Evolutionary conservation across 139 green algal genomes (phyloP).

Genomic region (Nannochloris sp.): DNA sequence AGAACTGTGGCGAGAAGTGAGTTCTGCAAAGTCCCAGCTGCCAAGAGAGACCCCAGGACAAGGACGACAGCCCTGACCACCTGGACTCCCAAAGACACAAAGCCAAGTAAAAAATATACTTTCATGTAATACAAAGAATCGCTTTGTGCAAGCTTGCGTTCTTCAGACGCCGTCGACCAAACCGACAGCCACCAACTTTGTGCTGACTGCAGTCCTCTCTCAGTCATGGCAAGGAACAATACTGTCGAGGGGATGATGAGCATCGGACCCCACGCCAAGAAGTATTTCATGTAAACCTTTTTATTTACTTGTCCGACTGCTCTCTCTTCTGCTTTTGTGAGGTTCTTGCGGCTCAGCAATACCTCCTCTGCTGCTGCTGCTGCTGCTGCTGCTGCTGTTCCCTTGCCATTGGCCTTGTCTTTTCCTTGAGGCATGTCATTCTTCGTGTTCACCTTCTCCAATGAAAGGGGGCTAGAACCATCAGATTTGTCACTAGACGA

Average conservation of each 20-base stretch:
- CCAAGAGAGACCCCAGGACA: slow-evolving; percentile 37
- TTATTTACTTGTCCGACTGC: slow-evolving; percentile 58
- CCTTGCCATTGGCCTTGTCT: background rate
- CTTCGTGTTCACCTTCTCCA: too few species aligned
- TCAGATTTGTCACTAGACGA: too few species aligned
- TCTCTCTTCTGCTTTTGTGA: slow-evolving; percentile 56
- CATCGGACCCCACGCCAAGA: slow-evolving; percentile 53
- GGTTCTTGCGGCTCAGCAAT: slow-evolving; percentile 13
- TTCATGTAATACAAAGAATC: slow-evolving; percentile 39
- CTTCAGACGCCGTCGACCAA: slow-evolving; percentile 38
- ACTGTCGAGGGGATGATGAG: slow-evolving; percentile 50
- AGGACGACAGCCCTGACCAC: slow-evolving; percentile 28
- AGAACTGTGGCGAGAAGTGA: slow-evolving; percentile 43
- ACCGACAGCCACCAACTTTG: slow-evolving; percentile 70
- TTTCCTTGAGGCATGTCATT: background rate
- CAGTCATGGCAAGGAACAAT: slow-evolving; percentile 18
- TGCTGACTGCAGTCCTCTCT: slow-evolving; percentile 42
- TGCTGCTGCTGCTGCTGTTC: background rate
- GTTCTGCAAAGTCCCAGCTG: slow-evolving; percentile 33
- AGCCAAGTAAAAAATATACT: slow-evolving; percentile 61
- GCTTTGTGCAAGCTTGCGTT: background rate
- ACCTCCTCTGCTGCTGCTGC: slow-evolving; percentile 2
- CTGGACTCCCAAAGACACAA: slow-evolving; percentile 43
- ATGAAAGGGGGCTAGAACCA: too few species aligned
- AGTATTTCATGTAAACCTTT: slow-evolving; percentile 64